Evolutionary conservation across 768 basidiomycete genomes (phyloP), one percentile per base, ranked within the genome.

Genomic region (Lactarius hatsudake): DNA sequence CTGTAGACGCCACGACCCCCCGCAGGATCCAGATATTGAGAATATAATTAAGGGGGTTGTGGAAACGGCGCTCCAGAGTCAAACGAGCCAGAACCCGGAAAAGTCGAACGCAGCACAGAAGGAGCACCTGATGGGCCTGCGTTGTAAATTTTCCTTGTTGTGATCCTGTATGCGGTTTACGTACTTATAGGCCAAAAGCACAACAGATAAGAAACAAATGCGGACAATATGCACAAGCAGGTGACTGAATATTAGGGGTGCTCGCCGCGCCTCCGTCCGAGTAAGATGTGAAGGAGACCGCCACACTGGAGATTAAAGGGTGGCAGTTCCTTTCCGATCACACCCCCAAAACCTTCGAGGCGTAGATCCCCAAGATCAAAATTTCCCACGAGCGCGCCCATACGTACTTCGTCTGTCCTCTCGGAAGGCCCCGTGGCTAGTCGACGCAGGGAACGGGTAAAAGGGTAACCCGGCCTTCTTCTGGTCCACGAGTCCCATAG

Each of bases 341-440:
- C 55, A 58, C 60, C 61, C 38, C 63, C 45, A 53, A 13, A 64
- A 23, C 30, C 64, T 8, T 53, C n/a, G 23, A 26, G 23, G 17
- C 18, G 23, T 48, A 23, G 15, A 13, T 10, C 59, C 34, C 34
- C 36, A 38, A 51, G n/a, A 40, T 40, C 38, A 12, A 26, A 13
- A 30, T 32, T 64, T 64, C 42, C 42, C 58, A n/a, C 30, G 59
- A 9, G 30, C 32, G 18, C 56, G 62, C 34, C 53, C 36, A 34
- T 59, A 63, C 0, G 7, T 54, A 18, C 23, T n/a, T 32, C 59
- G 26, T n/a, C 64, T 65, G 36, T 69, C 67, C n/a, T 65, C 69
- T 18, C 69, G 64, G 30, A 69, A 64, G 2, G 64, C 3, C 3
- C 53, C 53, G 40, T 62, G 26, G 23, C 51, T 36, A 6, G 43